Base-by-base conservation (phyloP, 371 early-diverging fungal genomes). In the Syncephalastrum monosporum region DNA sequence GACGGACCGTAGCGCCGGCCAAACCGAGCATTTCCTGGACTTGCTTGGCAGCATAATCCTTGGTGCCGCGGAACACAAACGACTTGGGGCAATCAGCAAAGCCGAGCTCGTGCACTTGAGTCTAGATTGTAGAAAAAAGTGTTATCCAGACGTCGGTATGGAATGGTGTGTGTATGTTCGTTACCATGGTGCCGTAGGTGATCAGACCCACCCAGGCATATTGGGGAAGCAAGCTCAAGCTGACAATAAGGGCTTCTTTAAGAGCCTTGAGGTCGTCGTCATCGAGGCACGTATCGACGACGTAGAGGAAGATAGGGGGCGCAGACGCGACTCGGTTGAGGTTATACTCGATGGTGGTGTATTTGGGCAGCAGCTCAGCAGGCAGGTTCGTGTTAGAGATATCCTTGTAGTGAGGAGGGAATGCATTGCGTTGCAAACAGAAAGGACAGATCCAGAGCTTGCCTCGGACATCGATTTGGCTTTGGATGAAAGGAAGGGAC, bases 361-460 rank as follows among this genome's bases (percentile, higher is more conserved):
- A 97, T 59, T 93, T 90, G 47, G 89, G 89, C 56, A 96, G 72
- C 61, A 99, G 79, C 76, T 99, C 99, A n/a, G 97, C 92, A 2
- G 99, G 99, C 60, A 99, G 84, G 64, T 95, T 95, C 55, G 91
- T 91, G 55, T 85, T 87, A 33, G 95, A 90, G 60, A 99, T 98
- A 70, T 99, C 98, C 67, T 91, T 89, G 75, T 99, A 99, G 68
- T 99, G 99, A 60, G 97, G 93, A 42, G 99, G 99, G 65, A 99
- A 91, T 59, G 89, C 89, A 77, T 99, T 99, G 60, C 98, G 91
- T 69, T 91, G 91, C 62, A 96, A 77, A 68, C 99, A 99, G 79
- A 99, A 98, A 7, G 98, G 93, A 73, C 99, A 99, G 61, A 94
- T 95, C 99, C 99, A 99, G 49, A 97, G 84, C 74, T 94, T 94